Evolutionary conservation across 73 alveolate genomes (phyloP).

Genomic region (Paramecium caudatum): DNA sequence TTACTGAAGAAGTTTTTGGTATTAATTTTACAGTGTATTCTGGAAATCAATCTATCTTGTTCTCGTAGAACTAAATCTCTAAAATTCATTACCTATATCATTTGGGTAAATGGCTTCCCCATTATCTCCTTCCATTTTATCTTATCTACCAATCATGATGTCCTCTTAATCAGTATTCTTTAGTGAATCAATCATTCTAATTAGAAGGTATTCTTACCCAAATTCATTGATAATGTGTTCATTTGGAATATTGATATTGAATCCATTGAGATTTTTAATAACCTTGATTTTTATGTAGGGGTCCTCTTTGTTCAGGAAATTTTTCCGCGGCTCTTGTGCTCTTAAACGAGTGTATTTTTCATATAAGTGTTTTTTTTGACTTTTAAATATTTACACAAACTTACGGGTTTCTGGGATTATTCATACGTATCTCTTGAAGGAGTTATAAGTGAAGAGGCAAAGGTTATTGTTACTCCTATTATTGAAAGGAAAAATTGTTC

Average conservation of each 20-base stretch:
- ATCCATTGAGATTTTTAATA: neutral
- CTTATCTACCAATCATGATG: constrained; percentile 72
- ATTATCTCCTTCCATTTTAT: neutral
- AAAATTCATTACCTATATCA: constrained; percentile 48
- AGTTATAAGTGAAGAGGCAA: too few relatives aligned
- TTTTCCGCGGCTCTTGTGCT: neutral
- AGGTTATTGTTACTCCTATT: too few relatives aligned
- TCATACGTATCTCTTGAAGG: constrained; percentile 10
- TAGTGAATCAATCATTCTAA: constrained; percentile 57
- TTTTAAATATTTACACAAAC: neutral
- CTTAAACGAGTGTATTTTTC: neutral
- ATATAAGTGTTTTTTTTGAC: neutral
- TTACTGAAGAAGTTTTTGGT: constrained; percentile 36
- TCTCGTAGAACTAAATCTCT: constrained; percentile 35
- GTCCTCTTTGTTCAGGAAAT: neutral
- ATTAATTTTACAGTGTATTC: constrained; percentile 68
- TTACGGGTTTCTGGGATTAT: constrained; percentile 17
- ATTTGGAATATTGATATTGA: neutral
- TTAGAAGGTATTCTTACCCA: neutral
- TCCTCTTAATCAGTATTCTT: constrained; percentile 62
- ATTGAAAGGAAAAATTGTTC: too few relatives aligned
- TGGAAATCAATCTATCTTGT: constrained; percentile 67
- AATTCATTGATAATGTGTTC: neutral
- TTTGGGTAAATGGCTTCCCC: constrained; percentile 58
- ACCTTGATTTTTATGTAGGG: neutral